Evolutionary conservation across 164 flowering plant genomes (phyloP).

Genomic region (Aristolochia californica): DNA sequence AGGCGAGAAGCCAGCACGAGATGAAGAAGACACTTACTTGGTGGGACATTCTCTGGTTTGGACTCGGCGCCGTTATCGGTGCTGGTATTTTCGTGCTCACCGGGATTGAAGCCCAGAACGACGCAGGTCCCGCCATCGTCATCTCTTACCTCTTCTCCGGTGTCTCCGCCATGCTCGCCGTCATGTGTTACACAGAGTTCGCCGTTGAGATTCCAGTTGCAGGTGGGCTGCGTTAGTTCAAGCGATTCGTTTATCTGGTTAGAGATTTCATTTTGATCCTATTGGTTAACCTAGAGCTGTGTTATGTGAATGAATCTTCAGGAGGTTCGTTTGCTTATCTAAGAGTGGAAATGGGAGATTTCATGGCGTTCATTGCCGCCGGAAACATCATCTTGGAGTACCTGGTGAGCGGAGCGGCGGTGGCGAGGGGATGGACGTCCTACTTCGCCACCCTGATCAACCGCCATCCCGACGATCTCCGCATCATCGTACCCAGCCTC

Average conservation of each 20-base stretch:
- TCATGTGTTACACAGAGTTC: slow-evolving; percentile 56
- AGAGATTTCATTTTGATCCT: too few relatives aligned
- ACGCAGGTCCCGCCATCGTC: slow-evolving; percentile 50
- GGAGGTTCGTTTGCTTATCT: slow-evolving; percentile 75
- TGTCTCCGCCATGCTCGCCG: slow-evolving; percentile 43
- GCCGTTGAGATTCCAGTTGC: slow-evolving; percentile 60
- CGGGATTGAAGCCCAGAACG: slow-evolving; percentile 22
- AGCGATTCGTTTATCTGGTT: too few relatives aligned
- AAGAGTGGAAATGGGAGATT: slow-evolving; percentile 70
- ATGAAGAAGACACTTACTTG: slow-evolving; percentile 45
- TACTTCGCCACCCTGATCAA: slow-evolving; percentile 58
- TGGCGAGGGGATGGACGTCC: slow-evolving; percentile 64
- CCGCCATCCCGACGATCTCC: slow-evolving; percentile 12
- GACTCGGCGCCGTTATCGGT: slow-evolving; percentile 47
- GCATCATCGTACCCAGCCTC: slow-evolving; percentile 18
- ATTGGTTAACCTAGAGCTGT: not conserved
- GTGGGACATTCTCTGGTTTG: slow-evolving; percentile 67
- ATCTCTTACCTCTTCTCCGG: slow-evolving; percentile 45
- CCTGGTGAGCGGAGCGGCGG: slow-evolving; percentile 44
- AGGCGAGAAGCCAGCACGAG: slow-evolving; percentile 28
- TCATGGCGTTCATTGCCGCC: slow-evolving; percentile 64
- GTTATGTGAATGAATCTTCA: slow-evolving; percentile 3
- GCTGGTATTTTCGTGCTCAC: slow-evolving; percentile 57
- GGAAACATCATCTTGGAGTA: slow-evolving; percentile 67
- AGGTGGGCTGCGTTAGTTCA: slow-evolving; percentile 17